Percentiles rank a stretch among this genome's conserved stretches.
Evolutionary conservation across 2,329 filamentous ascomycete species (phyloP).

Genomic region (Blumeriella jaapii): DNA sequence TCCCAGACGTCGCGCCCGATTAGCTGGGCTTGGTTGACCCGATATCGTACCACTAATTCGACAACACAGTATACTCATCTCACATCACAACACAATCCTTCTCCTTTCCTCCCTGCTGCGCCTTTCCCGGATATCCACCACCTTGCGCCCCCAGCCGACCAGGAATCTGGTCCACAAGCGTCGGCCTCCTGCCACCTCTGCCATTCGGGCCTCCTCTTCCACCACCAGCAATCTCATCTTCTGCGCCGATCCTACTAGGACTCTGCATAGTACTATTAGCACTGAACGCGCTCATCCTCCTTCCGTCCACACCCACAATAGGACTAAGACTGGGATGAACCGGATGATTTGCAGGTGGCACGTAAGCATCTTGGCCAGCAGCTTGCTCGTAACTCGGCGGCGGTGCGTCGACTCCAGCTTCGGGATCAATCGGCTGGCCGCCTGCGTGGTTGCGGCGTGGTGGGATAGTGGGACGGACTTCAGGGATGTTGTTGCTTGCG

Average conservation of each 20-base stretch:
- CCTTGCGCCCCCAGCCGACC: constrained; percentile 21
- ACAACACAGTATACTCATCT: too few relatives aligned
- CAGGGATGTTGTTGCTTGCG: constrained; percentile 9
- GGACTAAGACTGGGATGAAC: constrained; percentile 26
- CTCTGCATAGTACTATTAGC: too few relatives aligned
- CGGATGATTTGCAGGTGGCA: constrained; percentile 36
- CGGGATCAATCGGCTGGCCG: constrained; percentile 22
- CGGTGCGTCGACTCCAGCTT: constrained; percentile 39
- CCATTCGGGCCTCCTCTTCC: background rate
- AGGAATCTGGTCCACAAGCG: constrained; percentile 15
- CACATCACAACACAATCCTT: constrained; percentile 24
- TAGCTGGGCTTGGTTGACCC: too few relatives aligned
- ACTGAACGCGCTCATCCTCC: constrained; percentile 18
- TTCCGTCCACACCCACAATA: constrained; percentile 5
- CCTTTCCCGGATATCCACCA: constrained; percentile 5
- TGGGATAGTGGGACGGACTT: constrained; percentile 34
- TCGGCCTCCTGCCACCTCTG: constrained; percentile 9
- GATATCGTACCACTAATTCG: too few relatives aligned
- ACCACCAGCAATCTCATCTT: background rate
- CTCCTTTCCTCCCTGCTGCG: constrained; percentile 8
- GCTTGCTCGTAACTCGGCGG: constrained; percentile 58
- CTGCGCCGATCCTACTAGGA: too few relatives aligned
- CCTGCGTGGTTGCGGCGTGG: constrained; percentile 28
- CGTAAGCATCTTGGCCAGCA: constrained; percentile 42
- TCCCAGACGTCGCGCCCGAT: too few relatives aligned